Conservation (phyloP, 1,284 basidiomycete genomes). For the Fomitiporia mediterranea region DNA sequence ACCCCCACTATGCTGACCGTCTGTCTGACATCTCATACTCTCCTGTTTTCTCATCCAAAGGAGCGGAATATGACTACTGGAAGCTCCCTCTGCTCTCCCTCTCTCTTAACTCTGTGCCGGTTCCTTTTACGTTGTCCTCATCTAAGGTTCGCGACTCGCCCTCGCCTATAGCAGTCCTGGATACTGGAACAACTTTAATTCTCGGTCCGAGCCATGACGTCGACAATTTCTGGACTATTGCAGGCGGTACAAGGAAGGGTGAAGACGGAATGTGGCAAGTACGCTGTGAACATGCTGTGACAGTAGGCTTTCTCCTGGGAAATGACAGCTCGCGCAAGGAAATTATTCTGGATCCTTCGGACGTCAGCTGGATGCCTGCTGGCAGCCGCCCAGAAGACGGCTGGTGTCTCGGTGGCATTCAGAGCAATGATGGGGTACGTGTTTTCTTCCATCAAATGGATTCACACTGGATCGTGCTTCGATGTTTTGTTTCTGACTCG, state of each 20-base stretch:
- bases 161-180: constrained; percentile 48
- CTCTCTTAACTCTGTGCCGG: constrained; percentile 38
- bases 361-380: constrained; percentile 42
- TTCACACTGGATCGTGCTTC: constrained; percentile 1
- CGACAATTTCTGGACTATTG: constrained; percentile 42
- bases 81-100: constrained; percentile 46
- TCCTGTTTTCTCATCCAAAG: constrained; percentile 38
- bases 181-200: constrained; percentile 55
- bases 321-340: constrained; percentile 33
- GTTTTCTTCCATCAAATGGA: constrained; percentile 4
- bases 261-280: constrained; percentile 45
- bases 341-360: constrained; percentile 47
- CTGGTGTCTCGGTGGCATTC: constrained; percentile 57
- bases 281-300: constrained; percentile 43
- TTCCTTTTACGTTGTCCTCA: constrained; percentile 36
- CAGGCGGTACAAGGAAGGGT: constrained; percentile 39
- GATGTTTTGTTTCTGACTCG: constrained; percentile 6
- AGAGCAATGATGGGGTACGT: constrained; percentile 48
- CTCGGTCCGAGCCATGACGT: constrained; percentile 51
- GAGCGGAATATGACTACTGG: constrained; percentile 49
- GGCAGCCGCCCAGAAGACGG: constrained; percentile 27
- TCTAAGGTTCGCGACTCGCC: constrained; percentile 43
- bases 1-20: constrained; percentile 36
- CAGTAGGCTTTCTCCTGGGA: constrained; percentile 45
- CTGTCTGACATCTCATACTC: constrained; percentile 35